Base-by-base conservation (phyloP, 768 basidiomycete genomes). In the Pisolithus orientalis region DNA sequence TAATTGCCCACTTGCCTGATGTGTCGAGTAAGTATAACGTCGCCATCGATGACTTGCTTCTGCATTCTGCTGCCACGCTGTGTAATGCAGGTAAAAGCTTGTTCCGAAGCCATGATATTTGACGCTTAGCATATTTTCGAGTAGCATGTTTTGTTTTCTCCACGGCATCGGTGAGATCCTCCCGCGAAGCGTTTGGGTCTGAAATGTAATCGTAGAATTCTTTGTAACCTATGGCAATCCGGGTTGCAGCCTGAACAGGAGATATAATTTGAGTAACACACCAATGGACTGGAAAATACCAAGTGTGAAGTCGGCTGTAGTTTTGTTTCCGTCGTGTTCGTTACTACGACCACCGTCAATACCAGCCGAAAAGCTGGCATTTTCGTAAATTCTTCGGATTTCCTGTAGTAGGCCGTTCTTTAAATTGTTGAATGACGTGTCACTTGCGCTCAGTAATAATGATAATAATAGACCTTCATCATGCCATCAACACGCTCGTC, bases 271-370 rank as follows among this genome's bases (percentile, higher is more conserved):
- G 7, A 27, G 28, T 4, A 39, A 6, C 68, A 40, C 61, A 88
- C 94, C 95, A 54, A 99, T 99, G 0, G 91, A 82, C 65, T 99
- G 96, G 68, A 89, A 97, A 52, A 98, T 88, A 1, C 96, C 95
- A 9, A 85, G 67, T 0, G 89, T 89, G 60, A 83, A 87, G 62
- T 93, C 80, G 11, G 54, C 50, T 29, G 58, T 49, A 0, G 39
- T 25, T 32, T 34, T 14, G n/a, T 45, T 47, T 25, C 50, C 49
- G 9, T 48, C 32, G n/a, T 37, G 29, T 24, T 24, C 24, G 27
- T 53, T 34, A 21, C 50, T 49, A n/a, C 31, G 32, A 17, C 52
- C 37, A 14, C 21, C 31, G 1, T 39, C 50, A 6, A 44, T 27
- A n/a, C 27, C 24, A 8, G 39, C 42, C 1, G 51, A 42, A 6